Conservation (phyloP, 441 rosid species). For the Pelargonium australe region DNA sequence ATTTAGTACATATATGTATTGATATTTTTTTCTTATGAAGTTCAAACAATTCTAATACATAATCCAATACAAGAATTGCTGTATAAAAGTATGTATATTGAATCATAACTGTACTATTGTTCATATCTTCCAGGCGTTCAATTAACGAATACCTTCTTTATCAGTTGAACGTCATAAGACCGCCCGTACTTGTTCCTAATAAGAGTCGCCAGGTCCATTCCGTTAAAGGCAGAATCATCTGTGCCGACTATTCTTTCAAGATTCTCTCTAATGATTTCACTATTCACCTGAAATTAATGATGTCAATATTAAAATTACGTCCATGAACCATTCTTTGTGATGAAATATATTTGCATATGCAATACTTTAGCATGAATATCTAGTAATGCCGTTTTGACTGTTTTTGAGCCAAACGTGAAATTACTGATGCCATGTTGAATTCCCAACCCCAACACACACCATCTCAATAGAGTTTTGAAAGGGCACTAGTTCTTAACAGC, state of each 20-base stretch:
- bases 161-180: conserved; percentile 88
- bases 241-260: conserved; percentile 84
- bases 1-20: no score
- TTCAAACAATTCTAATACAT: no score
- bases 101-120: not conserved
- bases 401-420: no score
- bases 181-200: conserved; percentile 85
- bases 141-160: conserved; percentile 61
- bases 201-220: conserved; percentile 89
- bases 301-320: conserved; percentile 2
- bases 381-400: no score
- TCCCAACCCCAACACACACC: no score
- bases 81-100: no score
- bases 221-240: conserved; percentile 84
- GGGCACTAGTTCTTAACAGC: not conserved
- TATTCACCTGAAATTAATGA: conserved; percentile 38
- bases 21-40: no score
- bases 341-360: not conserved
- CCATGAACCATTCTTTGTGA: not conserved
- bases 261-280: conserved; percentile 53
- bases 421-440: no score
- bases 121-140: not conserved
- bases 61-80: no score
- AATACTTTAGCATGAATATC: not conserved
- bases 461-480: no score